Conservation (phyloP, 345 rosid genomes). For the Jatropha curcas region DNA sequence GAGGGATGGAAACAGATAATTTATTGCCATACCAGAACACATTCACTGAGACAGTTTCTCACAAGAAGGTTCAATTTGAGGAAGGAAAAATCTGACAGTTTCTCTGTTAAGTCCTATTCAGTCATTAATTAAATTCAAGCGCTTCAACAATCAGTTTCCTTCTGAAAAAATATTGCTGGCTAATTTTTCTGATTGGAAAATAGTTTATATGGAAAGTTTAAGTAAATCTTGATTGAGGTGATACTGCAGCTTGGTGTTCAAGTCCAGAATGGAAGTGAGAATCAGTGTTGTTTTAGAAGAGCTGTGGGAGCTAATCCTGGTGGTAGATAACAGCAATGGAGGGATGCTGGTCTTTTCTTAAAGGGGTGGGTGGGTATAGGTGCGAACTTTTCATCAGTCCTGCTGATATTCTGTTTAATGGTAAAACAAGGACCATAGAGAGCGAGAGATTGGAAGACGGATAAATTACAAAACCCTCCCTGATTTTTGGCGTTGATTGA, state of each 20-base stretch:
- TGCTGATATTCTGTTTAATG: conserved; percentile 54
- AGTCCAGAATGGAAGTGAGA: conserved; percentile 39
- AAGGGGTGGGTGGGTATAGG: conserved; percentile 73
- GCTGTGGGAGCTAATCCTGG: conserved; percentile 38
- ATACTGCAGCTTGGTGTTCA: conserved; percentile 72
- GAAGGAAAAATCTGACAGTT: conserved; percentile 52
- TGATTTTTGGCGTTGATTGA: not conserved
- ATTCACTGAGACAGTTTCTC: conserved; percentile 39
- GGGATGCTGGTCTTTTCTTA: conserved; percentile 80
- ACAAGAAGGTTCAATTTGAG: conserved; percentile 47
- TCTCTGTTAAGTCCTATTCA: conserved; percentile 54
- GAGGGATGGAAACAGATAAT: conserved; percentile 35
- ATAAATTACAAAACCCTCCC: not conserved
- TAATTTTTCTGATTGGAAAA: too few relatives aligned
- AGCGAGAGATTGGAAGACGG: too few relatives aligned
- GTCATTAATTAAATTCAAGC: too few relatives aligned
- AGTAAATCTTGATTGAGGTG: not conserved
- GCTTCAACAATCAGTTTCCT: too few relatives aligned
- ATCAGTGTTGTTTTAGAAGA: conserved; percentile 41
- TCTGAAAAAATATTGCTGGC: too few relatives aligned
- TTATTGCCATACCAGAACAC: too few relatives aligned
- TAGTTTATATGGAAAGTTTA: too few relatives aligned
- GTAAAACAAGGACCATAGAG: too few relatives aligned
- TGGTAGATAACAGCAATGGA: conserved; percentile 48
- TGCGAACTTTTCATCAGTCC: conserved; percentile 51